A percentile compares a stretch with the other conserved stretches of the same genome.
These are phyloP conservation scores for Suillus alpinus DNA, from an alignment of 768 basidiomycete species.

Conservation along the genomic window DNA sequence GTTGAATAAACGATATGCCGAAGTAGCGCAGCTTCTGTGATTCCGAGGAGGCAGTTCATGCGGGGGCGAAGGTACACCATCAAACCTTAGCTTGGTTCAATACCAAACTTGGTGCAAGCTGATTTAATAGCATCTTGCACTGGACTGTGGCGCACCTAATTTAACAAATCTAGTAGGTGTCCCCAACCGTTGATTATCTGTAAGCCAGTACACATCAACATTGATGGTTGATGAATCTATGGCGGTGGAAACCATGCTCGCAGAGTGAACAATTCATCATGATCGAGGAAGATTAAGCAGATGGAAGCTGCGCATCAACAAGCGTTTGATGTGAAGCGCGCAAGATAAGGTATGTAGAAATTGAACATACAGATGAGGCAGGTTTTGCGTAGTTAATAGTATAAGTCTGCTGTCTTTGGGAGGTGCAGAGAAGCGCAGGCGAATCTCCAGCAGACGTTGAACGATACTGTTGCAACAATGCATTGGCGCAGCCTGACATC, in stretches of 20 bases:
- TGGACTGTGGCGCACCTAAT: neutral
- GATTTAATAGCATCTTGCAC: neutral
- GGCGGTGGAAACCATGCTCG: neutral
- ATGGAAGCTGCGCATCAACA: neutral
- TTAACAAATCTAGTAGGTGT: neutral
- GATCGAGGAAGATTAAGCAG: neutral
- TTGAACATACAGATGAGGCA: neutral
- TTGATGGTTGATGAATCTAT: neutral
- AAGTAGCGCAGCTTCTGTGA: neutral
- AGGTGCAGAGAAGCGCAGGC: neutral
- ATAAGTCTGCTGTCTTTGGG: neutral
- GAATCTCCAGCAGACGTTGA: neutral
- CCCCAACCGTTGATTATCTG: neutral
- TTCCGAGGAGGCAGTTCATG: neutral
- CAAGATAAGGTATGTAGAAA: neutral
- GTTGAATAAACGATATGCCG: neutral
- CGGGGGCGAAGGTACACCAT: neutral
- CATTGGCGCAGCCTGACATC: neutral
- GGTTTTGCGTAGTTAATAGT: neutral
- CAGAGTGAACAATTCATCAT: neutral
- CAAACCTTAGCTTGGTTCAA: neutral
- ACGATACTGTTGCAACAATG: neutral
- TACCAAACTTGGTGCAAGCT: neutral
- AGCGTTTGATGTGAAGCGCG: neutral
- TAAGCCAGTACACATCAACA: neutral